These are phyloP conservation scores for Aspergillus tamarii DNA, from an alignment of 2,329 filamentous ascomycete genomes.

Conservation along the genomic window DNA sequence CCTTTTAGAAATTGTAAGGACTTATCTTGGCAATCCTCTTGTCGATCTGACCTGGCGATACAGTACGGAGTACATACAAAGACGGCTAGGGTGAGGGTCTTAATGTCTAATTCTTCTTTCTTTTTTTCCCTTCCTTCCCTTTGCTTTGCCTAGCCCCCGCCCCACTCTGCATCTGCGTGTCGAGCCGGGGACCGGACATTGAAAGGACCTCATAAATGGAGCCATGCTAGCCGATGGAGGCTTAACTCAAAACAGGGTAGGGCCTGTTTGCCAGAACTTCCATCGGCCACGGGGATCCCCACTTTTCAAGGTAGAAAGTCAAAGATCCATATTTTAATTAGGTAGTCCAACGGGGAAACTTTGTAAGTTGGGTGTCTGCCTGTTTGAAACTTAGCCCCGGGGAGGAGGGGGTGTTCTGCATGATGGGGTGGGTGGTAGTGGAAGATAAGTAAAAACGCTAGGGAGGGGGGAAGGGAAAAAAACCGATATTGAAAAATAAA, in stretches of 20 bases:
- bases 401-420: not conserved
- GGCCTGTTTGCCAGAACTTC: conserved; percentile 8
- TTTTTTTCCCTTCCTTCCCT: not conserved
- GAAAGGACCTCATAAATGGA: conserved; percentile 10
- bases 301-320: conserved; percentile 8
- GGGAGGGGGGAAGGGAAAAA: not conserved
- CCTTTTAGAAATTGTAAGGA: conserved; percentile 18
- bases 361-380: conserved; percentile 3
- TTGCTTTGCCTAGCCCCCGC: not conserved
- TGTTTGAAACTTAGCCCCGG: conserved; percentile 6
- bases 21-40: conserved; percentile 18
- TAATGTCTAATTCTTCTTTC: not conserved
- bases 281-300: conserved; percentile 11
- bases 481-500: not conserved
- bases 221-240: conserved; percentile 7
- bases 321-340: conserved; percentile 7
- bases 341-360: conserved; percentile 5
- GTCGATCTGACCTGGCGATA: conserved; percentile 17
- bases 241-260: conserved; percentile 13
- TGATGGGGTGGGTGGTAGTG: not conserved
- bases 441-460: not conserved
- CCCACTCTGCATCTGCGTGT: conserved; percentile 1
- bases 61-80: not conserved
- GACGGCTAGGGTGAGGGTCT: not conserved
- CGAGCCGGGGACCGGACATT: conserved; percentile 8